Conservation (phyloP, 345 rosid species). For the Eucalyptus viminalis region DNA sequence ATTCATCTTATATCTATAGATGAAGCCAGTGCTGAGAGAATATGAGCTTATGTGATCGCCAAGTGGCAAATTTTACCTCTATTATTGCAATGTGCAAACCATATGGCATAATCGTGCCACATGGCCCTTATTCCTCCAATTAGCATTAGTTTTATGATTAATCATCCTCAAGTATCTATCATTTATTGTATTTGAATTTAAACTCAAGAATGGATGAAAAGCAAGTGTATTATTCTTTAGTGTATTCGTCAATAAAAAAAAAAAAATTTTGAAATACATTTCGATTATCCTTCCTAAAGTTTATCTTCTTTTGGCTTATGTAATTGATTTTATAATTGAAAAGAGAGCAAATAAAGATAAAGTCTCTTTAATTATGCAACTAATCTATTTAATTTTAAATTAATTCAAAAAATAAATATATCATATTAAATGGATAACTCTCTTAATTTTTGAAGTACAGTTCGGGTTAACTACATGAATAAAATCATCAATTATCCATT, state of each 20-base stretch:
- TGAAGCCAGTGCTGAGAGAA: no score
- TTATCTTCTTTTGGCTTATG: neutral
- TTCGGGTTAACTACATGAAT: neutral
- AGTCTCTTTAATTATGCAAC: neutral
- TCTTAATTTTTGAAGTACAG: neutral
- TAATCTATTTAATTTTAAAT: neutral
- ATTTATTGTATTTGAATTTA: neutral
- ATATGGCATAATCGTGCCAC: neutral
- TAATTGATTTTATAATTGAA: neutral
- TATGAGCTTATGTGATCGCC: no score
- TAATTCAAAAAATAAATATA: neutral
- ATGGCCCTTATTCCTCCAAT: no score
- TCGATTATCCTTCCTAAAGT: neutral
- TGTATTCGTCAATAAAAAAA: neutral
- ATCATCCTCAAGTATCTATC: neutral
- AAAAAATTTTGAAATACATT: neutral
- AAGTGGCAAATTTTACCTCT: no score
- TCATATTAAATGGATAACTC: neutral
- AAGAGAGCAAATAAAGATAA: neutral
- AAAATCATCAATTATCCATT: no score
- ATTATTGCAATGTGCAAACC: no score
- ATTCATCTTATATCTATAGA: no score
- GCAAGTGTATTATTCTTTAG: neutral
- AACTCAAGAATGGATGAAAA: neutral
- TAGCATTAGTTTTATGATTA: no score